These are phyloP conservation scores for Catharanthus roseus DNA, from an alignment of 257 asterid species.

Conservation along the genomic window DNA sequence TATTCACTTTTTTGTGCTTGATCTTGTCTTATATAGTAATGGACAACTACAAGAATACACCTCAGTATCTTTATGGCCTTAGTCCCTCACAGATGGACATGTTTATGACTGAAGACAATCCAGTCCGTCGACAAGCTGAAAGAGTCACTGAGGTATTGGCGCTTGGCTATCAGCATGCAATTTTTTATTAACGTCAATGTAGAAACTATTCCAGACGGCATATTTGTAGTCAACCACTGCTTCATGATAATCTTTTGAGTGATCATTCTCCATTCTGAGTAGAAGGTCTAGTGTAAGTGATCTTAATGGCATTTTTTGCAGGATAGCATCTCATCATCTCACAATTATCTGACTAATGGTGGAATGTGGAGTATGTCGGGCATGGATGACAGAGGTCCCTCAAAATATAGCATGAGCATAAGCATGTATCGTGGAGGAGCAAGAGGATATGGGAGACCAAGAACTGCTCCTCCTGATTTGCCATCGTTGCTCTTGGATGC, in stretches of 20 bases:
- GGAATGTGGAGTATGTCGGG: slow-evolving; percentile 74
- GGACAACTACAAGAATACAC: slow-evolving; percentile 73
- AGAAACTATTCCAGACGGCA: not conserved
- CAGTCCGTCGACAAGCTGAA: slow-evolving; percentile 58
- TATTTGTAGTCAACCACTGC: not conserved
- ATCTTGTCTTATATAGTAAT: slow-evolving; percentile 44
- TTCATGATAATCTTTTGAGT: slow-evolving; percentile 1
- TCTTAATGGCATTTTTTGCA: slow-evolving; percentile 22
- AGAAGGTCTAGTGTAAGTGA: not conserved
- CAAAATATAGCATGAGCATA: slow-evolving; percentile 62
- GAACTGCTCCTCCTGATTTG: slow-evolving; percentile 89
- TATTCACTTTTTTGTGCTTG: not conserved
- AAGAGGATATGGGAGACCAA: slow-evolving; percentile 62
- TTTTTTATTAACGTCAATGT: not conserved
- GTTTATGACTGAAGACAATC: slow-evolving; percentile 90
- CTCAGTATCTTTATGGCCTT: slow-evolving; percentile 84
- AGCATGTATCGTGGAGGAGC: slow-evolving; percentile 83
- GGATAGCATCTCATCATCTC: slow-evolving; percentile 71
- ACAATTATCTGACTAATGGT: slow-evolving; percentile 61
- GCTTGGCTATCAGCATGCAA: slow-evolving; percentile 14
- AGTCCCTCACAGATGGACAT: slow-evolving; percentile 82
- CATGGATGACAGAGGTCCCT: slow-evolving; percentile 46
- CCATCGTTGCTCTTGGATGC: slow-evolving; percentile 89
- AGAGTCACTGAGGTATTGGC: slow-evolving; percentile 65
- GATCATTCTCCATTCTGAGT: not conserved